Base-by-base conservation (phyloP, 331 rosid species). In the Malus hybrid region DNA sequence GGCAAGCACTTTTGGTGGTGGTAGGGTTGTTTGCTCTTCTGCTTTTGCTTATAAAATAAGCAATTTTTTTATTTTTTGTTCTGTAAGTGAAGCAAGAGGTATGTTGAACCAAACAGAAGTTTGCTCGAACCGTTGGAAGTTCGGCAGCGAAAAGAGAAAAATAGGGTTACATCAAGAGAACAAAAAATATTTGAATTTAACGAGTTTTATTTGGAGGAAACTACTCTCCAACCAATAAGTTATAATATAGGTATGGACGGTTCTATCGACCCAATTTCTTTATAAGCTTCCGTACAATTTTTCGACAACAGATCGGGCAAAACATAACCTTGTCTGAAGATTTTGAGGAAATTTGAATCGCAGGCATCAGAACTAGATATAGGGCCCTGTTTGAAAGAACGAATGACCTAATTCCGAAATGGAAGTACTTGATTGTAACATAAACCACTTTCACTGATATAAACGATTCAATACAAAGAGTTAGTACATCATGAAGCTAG, bases 11-110 rank as follows among this genome's bases (percentile, higher is more conserved):
- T 76, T 71, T 77, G 44, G 68, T 60, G 81, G 82, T 79, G 74
- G 52, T 71, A 29, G 63, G 78, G 73, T 77, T 82, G 86, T 87
- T 52, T 84, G 87, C 73, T 75, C 82, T 79, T 72, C 73, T 82
- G 63, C 24, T 66, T 65, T 69, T 61, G 75, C 75, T 74, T 73
- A 16, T 66, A 71, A 62, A 78, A 73, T 64, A 72, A 62, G 14
- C 29, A 72, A 6, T 15, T 50, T 46, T 50, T 65, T 64, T 62
- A 20, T 26, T 62, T 10, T 33, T 60, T 76, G 29, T 66, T 39
- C 6, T 58, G 46, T 39, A 39, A 39, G 46, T 39, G 46, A 39
- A 39, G 46, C 46, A 39, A 39, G 46, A 39, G 12, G 4, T 2
- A 39, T 10, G 48, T 10, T 42, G 46, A 36, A 36, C 44, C 11